Conservation (phyloP, 257 asterid species). For the Knoxia roxburghii region DNA sequence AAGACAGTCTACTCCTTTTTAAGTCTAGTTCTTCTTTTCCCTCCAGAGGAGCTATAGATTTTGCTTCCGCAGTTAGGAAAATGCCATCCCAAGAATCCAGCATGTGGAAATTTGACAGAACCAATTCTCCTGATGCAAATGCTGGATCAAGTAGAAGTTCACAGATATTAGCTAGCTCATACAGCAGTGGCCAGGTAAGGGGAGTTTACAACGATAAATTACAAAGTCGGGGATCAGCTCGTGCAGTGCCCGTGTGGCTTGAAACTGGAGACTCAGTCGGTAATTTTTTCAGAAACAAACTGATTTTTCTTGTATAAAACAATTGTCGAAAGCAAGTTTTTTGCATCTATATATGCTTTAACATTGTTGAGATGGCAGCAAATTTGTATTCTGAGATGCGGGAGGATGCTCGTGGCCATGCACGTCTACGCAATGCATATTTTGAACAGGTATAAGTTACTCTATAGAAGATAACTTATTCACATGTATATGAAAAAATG, state of each 20-base stretch:
- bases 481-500: background rate
- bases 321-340: constrained; percentile 17
- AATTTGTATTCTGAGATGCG: constrained; percentile 90
- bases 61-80: constrained; percentile 71
- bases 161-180: constrained; percentile 48
- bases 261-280: constrained; percentile 82
- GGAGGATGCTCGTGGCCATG: constrained; percentile 99
- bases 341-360: constrained; percentile 35
- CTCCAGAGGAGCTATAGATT: constrained; percentile 59
- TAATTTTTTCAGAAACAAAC: constrained; percentile 38
- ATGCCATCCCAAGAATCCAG: constrained; percentile 72
- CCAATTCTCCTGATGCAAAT: constrained; percentile 48
- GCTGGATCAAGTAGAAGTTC: constrained; percentile 85
- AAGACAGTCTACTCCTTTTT: constrained; percentile 34
- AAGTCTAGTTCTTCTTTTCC: constrained; percentile 58
- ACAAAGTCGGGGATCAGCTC: constrained; percentile 56
- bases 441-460: constrained; percentile 78
- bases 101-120: constrained; percentile 67
- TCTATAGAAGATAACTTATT: background rate
- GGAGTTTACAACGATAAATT: constrained; percentile 45
- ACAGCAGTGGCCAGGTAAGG: constrained; percentile 50
- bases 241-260: constrained; percentile 62
- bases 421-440: constrained; percentile 86
- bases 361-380: constrained; percentile 65
- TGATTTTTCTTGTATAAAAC: constrained; percentile 21